Base-by-base conservation (phyloP, 2,329 filamentous ascomycete genomes). In the Paraphoma chrysanthemicola region DNA sequence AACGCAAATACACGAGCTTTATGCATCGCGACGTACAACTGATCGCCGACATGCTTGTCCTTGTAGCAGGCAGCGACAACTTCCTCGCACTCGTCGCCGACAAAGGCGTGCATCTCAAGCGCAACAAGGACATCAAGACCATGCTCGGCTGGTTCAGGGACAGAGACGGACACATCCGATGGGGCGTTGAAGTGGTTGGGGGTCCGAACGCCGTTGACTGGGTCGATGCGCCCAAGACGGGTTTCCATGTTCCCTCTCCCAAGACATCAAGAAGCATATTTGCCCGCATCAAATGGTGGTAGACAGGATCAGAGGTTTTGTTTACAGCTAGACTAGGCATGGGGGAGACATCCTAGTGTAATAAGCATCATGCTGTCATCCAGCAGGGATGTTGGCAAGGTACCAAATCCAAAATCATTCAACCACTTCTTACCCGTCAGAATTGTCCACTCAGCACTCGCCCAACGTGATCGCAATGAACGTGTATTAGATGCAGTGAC, bases 121-220 rank as follows among this genome's bases (percentile, higher is more conserved):
- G 51, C 18, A 48, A 54, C 12, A 16, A 49, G 10, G 53, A 66
- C 2, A 43, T 61, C 1, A 48, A 43, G 12, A 63, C 61, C 1
- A 66, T 56, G 59, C 18, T 70, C 10, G 63, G 62, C 6, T 70
- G 66, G 64, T 71, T 69, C 54, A 63, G 54, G 29, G 59, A 55
- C 9, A 41, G 44, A 9, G 56, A 67, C 18, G 62, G 66, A 1
- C 49, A 65, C 28, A 51, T 62, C 9, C 54, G 63, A 49, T 68
- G 66, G 64, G 66, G 66, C 11, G 43, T 71, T 29, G 64, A 71
- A 43, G 59, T 70, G 17, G 63, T 69, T 38, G 64, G 66, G 12
- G 59, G 62, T 7, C 47, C 50, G 3, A 53, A 63, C 30, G 47
- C 63, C 9, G 61, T 63, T 8, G 41, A 61, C 10, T 68, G 63